Evolutionary conservation across 805 yeast genomes (phyloP).

Genomic region (Blastobotrys americana): DNA sequence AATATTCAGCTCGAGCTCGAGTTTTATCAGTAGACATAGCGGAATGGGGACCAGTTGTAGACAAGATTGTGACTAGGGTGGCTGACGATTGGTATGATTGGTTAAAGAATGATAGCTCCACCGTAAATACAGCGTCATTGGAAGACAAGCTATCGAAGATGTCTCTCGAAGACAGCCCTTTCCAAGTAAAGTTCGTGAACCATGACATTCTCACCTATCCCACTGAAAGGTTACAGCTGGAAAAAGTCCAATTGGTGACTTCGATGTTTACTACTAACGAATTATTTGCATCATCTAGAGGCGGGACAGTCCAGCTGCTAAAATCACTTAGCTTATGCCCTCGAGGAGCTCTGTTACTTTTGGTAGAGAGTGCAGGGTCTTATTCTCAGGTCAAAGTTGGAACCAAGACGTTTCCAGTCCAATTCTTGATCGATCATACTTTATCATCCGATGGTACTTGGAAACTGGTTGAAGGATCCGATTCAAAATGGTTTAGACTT

Average conservation of each 20-base stretch:
- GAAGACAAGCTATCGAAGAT: slow-evolving; percentile 5
- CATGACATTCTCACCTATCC: slow-evolving; percentile 23
- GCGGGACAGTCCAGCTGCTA: slow-evolving; percentile 52
- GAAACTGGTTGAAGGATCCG: slow-evolving; percentile 58
- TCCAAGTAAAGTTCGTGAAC: slow-evolving; percentile 13
- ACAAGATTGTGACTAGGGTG: slow-evolving; percentile 39
- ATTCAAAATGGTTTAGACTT: slow-evolving; percentile 75
- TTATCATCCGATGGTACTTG: slow-evolving; percentile 59
- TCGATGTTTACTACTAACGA: slow-evolving; percentile 83
- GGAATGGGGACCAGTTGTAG: slow-evolving; percentile 58
- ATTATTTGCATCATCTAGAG: slow-evolving; percentile 60
- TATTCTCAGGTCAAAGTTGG: slow-evolving; percentile 77
- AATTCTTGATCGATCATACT: slow-evolving; percentile 68
- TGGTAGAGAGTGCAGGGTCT: slow-evolving; percentile 86
- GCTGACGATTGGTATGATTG: slow-evolving; percentile 44
- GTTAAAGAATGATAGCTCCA: slow-evolving; percentile 28
- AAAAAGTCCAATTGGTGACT: slow-evolving; percentile 48
- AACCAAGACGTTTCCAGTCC: slow-evolving; percentile 70
- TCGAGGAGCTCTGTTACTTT: slow-evolving; percentile 52
- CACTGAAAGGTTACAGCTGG: slow-evolving; percentile 23
- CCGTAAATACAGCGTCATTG: background rate
- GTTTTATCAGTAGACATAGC: slow-evolving; percentile 68
- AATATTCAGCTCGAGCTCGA: slow-evolving; percentile 26
- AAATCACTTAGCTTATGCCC: slow-evolving; percentile 49
- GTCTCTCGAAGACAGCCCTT: slow-evolving; percentile 3